A percentile compares a stretch with the other conserved stretches of the same genome.
Evolutionary conservation across 1,139 yeast species (phyloP).

Genomic region (Yamadazyma siamensis): DNA sequence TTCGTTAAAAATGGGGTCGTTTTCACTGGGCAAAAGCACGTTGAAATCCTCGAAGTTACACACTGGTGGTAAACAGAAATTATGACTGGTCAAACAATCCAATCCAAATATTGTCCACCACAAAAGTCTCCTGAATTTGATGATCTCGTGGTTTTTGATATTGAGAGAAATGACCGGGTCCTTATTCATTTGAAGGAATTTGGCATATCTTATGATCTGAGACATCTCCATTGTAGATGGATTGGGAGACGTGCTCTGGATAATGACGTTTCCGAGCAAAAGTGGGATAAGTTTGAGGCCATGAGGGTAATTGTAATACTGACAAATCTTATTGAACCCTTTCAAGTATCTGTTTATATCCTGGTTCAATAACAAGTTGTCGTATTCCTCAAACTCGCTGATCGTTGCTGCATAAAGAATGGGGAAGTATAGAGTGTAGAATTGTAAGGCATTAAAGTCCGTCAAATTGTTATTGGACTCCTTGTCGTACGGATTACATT

Average conservation of each 20-base stretch:
- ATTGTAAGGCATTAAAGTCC: constrained; percentile 38
- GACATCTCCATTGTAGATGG: constrained; percentile 54
- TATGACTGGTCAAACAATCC: constrained; percentile 56
- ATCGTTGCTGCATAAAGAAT: constrained; percentile 52
- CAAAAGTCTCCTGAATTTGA: constrained; percentile 51
- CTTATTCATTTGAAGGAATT: constrained; percentile 52
- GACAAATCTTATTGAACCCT: constrained; percentile 47
- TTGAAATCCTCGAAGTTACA: constrained; percentile 55
- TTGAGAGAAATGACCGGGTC: constrained; percentile 54
- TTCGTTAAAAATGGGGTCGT: constrained; percentile 31
- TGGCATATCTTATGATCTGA: constrained; percentile 51
- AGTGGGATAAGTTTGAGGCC: constrained; percentile 46
- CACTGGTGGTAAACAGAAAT: constrained; percentile 55
- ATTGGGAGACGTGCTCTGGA: constrained; percentile 55
- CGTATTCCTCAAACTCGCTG: constrained; percentile 54
- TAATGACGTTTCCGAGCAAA: constrained; percentile 48
- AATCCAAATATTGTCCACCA: constrained; percentile 68
- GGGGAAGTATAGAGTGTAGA: constrained; percentile 48
- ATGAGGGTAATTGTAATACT: constrained; percentile 51
- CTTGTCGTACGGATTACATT: constrained; percentile 18
- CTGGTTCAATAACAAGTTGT: constrained; percentile 43
- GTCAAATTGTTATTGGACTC: constrained; percentile 13
- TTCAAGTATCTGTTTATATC: constrained; percentile 47
- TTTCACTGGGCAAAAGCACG: constrained; percentile 52
- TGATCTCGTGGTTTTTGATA: constrained; percentile 43